Base-by-base conservation (phyloP, 2,329 filamentous ascomycete species). In the Elsinoe ampelina region DNA sequence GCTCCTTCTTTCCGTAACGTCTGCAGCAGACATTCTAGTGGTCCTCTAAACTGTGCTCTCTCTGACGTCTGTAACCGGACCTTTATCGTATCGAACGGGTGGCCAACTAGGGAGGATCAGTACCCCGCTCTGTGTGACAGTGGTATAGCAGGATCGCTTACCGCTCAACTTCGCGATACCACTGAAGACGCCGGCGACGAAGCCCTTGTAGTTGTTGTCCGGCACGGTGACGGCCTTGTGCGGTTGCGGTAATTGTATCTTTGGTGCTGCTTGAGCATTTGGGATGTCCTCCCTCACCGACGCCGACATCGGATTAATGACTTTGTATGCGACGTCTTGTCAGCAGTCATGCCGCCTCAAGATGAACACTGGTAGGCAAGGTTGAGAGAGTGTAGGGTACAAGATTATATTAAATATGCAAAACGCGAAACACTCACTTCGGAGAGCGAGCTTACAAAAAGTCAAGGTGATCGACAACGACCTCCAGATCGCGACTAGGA, bases 171-270 rank as follows among this genome's bases (percentile, higher is more conserved):
- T 97, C 58, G 91, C 85, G 66, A 97, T 86, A 20, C 93, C 93
- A 36, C 89, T 95, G 68, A 96, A 96, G 5, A 96, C 83, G n/a
- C 93, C 93, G 0, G 89, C 93, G 26, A 96, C 89, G 69, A 97
- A 98, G n/a, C 92, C 93, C 66, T 89, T 91, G 77, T 96, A 97
- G 68, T 87, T 85, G 63, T 68, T 66, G 30, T 64, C 61, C 5
- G 61, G 55, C 13, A 56, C 54, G 2, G 42, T 36, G 4, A 56
- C 41, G 3, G 38, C 30, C 17, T 56, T 56, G 20, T 36, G 54
- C 22, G 54, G 41, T 35, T 45, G 54, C 11, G 54, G 54, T 26
- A 56, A 38, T 32, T 56, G 38, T 19, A 56, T 35, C 26, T 35
- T 47, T 22, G 54, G 39, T 35, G 54, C 17, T n/a, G 15, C n/a